These are phyloP conservation scores for Cryomyces antarcticus DNA, from an alignment of 495 filamentous ascomycete species.

Conservation along the genomic window DNA sequence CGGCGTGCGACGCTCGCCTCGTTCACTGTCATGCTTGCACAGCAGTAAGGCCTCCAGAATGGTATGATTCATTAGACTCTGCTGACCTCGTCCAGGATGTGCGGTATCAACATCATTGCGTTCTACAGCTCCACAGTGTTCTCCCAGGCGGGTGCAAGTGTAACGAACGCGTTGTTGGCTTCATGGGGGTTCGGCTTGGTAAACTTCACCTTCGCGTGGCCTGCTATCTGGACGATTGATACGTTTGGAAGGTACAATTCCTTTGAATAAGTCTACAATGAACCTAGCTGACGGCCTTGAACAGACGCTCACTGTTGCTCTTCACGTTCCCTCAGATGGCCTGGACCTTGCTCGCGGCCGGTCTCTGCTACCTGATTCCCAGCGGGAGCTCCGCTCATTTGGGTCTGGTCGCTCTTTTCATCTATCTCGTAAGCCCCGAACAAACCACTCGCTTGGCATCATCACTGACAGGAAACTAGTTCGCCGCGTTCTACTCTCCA, in stretches of 20 bases:
- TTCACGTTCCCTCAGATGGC: conserved; percentile 13
- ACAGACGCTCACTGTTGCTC: conserved; percentile 10
- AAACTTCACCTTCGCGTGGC: conserved; percentile 7
- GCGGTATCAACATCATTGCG: conserved; percentile 1
- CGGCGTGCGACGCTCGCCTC: conserved; percentile 47
- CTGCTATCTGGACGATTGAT: conserved; percentile 7
- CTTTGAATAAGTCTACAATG: background rate
- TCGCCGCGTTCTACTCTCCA: conserved; percentile 52
- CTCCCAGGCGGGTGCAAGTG: background rate
- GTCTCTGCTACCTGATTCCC: conserved; percentile 7
- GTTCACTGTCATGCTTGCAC: conserved; percentile 45
- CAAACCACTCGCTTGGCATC: no score
- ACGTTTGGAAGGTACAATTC: background rate
- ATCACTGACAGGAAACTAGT: conserved; percentile 9
- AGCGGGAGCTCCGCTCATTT: conserved; percentile 1
- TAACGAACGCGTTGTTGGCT: background rate
- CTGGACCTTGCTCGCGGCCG: conserved; percentile 8
- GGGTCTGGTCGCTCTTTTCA: conserved; percentile 35
- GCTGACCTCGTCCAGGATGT: background rate
- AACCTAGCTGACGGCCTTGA: background rate
- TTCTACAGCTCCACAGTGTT: conserved; percentile 7
- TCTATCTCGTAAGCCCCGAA: conserved; percentile 27
- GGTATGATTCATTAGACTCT: conserved; percentile 7
- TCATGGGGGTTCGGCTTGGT: conserved; percentile 5
- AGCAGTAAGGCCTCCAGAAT: conserved; percentile 53